Percentiles rank a stretch among this genome's conserved stretches.
These are phyloP conservation scores for Pyrenopolyporus hunteri DNA, from an alignment of 495 filamentous ascomycete genomes.

Conservation along the genomic window DNA sequence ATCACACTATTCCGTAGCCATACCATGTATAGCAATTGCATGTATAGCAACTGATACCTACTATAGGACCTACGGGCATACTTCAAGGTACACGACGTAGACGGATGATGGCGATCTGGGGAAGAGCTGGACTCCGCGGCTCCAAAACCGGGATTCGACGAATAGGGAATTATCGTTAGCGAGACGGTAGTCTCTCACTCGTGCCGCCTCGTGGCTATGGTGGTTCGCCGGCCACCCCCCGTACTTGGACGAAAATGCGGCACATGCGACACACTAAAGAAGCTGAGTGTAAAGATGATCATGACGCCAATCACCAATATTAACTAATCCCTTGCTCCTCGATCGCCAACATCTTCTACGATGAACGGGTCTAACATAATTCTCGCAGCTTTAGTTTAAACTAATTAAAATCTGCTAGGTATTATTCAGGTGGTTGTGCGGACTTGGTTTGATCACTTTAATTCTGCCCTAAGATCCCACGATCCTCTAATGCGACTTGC, in stretches of 20 bases:
- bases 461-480: constrained; percentile 13
- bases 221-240: no score
- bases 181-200: constrained; percentile 1
- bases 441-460: neutral
- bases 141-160: neutral
- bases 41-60: no score
- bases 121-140: constrained; percentile 16
- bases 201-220: neutral
- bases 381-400: neutral
- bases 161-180: neutral
- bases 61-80: no score
- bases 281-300: neutral
- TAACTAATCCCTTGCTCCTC: neutral
- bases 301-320: constrained; percentile 3
- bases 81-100: no score
- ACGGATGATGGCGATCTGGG: constrained; percentile 26
- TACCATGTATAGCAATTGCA: no score
- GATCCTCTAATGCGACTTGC: constrained; percentile 20
- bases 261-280: constrained; percentile 9
- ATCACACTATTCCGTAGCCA: neutral
- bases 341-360: neutral
- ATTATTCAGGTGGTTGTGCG: constrained; percentile 6
- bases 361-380: constrained; percentile 3
- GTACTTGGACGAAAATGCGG: constrained; percentile 18
- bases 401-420: neutral